Percentiles rank a stretch among this genome's conserved stretches.
Conservation (phyloP, 768 basidiomycete genomes). For the Boletus tylopilopsis region DNA sequence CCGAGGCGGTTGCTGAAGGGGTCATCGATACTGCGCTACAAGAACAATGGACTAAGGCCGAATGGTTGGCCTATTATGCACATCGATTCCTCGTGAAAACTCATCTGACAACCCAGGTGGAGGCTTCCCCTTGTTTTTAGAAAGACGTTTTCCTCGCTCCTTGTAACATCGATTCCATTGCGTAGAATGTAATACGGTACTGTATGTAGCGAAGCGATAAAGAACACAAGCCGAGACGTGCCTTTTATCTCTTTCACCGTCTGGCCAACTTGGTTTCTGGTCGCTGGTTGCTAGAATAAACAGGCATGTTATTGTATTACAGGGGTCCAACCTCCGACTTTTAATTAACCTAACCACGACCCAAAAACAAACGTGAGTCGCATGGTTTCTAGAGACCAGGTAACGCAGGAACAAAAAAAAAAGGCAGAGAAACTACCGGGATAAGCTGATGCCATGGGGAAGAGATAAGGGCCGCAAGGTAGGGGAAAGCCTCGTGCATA, state of each 20-base stretch:
- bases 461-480: background rate
- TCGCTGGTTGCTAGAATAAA: too few relatives aligned
- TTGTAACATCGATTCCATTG: too few relatives aligned
- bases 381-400: background rate
- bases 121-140: slow-evolving; percentile 38
- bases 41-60: slow-evolving; percentile 39
- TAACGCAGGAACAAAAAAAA: slow-evolving; percentile 6
- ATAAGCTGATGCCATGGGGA: too few relatives aligned
- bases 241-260: too few relatives aligned
- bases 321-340: too few relatives aligned
- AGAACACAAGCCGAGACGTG: too few relatives aligned
- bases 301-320: too few relatives aligned
- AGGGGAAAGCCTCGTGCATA: background rate
- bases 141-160: too few relatives aligned
- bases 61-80: slow-evolving; percentile 31
- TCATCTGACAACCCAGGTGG: slow-evolving; percentile 25
- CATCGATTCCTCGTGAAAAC: background rate
- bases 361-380: background rate
- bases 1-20: slow-evolving; percentile 35
- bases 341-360: background rate
- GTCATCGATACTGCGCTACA: slow-evolving; percentile 33
- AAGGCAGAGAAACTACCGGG: background rate
- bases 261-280: too few relatives aligned
- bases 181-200: too few relatives aligned
- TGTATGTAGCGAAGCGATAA: too few relatives aligned